Percentiles rank a stretch among this genome's conserved stretches.
These are phyloP conservation scores for Emergomyces africanus DNA, from an alignment of 2,329 filamentous ascomycete genomes.

Conservation along the genomic window DNA sequence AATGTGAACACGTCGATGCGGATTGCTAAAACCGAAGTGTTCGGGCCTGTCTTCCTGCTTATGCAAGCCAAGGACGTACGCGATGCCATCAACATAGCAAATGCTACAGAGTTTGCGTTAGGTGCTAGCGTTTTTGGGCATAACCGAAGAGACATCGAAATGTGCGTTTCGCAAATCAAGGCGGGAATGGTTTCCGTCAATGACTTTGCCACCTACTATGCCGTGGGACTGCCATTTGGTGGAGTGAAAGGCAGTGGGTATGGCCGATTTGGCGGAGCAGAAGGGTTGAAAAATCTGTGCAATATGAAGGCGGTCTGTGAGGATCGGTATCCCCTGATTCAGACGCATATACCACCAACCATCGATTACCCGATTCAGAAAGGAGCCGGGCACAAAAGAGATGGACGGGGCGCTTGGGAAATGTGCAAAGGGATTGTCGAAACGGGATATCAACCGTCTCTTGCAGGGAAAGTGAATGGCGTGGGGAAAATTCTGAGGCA, in stretches of 20 bases:
- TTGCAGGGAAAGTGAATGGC: constrained; percentile 28
- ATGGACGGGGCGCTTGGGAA: constrained; percentile 52
- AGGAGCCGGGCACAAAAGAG: constrained; percentile 37
- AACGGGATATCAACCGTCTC: constrained; percentile 34
- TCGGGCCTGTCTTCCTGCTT: constrained; percentile 78
- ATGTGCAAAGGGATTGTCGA: constrained; percentile 34
- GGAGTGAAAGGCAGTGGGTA: constrained; percentile 84
- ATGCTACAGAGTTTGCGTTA: constrained; percentile 72
- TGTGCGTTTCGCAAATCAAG: constrained; percentile 55
- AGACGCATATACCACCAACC: constrained; percentile 67
- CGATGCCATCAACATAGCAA: constrained; percentile 65
- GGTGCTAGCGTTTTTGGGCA: constrained; percentile 79
- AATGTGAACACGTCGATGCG: constrained; percentile 77
- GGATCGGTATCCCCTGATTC: constrained; percentile 50
- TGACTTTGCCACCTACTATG: constrained; percentile 89
- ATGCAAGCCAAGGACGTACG: constrained; percentile 58
- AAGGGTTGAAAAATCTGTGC: constrained; percentile 72
- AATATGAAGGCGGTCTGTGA: constrained; percentile 79
- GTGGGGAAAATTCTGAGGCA: constrained; percentile 27
- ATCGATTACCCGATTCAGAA: constrained; percentile 69
- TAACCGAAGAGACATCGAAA: constrained; percentile 47
- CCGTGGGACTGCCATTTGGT: constrained; percentile 88
- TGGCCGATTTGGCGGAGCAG: constrained; percentile 81
- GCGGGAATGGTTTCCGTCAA: constrained; percentile 91
- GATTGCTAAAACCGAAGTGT: constrained; percentile 83